Percentiles rank a stretch among this genome's conserved stretches.
Evolutionary conservation across 768 basidiomycete genomes (phyloP).

Genomic region (Leccinum subtestaceum): DNA sequence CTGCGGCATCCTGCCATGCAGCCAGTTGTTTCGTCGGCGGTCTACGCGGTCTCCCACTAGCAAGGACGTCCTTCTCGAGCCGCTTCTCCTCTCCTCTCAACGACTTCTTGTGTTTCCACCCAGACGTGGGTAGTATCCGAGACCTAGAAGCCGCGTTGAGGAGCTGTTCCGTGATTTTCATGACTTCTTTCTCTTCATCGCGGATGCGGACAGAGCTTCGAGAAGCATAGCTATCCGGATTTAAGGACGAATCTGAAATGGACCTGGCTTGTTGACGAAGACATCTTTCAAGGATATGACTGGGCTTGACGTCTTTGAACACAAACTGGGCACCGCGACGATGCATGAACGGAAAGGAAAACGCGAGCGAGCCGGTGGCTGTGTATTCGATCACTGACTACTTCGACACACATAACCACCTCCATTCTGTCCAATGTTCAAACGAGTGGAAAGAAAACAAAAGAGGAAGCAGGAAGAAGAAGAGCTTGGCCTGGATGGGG

Average conservation of each 20-base stretch:
- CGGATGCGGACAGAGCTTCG: background rate
- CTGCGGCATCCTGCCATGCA: slow-evolving; percentile 26
- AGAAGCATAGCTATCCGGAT: background rate
- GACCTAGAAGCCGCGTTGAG: slow-evolving; percentile 34
- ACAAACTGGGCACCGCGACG: slow-evolving; percentile 20
- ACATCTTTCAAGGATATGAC: slow-evolving; percentile 12
- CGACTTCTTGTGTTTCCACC: slow-evolving; percentile 38
- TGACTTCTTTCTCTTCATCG: slow-evolving; percentile 10
- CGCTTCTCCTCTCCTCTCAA: slow-evolving; percentile 41
- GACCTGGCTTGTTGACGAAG: background rate
- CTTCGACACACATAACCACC: background rate
- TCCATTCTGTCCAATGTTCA: slow-evolving; percentile 55
- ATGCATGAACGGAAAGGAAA: slow-evolving; percentile 33
- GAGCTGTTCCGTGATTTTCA: slow-evolving; percentile 30
- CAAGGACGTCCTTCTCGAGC: slow-evolving; percentile 25
- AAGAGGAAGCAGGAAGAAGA: slow-evolving; percentile 62
- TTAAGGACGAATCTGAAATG: background rate
- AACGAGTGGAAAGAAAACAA: slow-evolving; percentile 68
- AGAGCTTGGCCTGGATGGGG: slow-evolving; percentile 59
- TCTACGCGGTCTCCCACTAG: slow-evolving; percentile 7
- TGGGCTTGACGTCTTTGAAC: slow-evolving; percentile 16
- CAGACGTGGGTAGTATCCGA: slow-evolving; percentile 18
- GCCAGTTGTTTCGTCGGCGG: slow-evolving; percentile 25
- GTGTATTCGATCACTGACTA: slow-evolving; percentile 3
- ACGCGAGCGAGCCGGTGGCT: slow-evolving; percentile 22